These are phyloP conservation scores for Corymbia maculata DNA, from an alignment of 345 rosid genomes.

Conservation along the genomic window DNA sequence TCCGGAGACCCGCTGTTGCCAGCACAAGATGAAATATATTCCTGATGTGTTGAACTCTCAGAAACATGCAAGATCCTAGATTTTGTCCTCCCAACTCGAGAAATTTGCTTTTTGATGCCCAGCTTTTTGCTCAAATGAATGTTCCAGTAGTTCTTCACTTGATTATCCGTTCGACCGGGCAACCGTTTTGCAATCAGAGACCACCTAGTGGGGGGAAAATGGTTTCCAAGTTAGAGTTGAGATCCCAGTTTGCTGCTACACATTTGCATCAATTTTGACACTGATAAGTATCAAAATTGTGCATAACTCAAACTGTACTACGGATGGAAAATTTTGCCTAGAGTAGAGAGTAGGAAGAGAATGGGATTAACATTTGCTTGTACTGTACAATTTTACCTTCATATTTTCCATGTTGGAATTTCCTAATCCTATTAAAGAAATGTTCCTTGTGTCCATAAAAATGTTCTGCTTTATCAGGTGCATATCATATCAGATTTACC, in stretches of 20 bases:
- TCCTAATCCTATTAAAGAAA: neutral
- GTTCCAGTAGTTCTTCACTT: slow-evolving; percentile 12
- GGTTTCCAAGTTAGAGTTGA: neutral
- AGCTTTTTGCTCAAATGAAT: slow-evolving; percentile 1
- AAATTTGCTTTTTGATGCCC: slow-evolving; percentile 16
- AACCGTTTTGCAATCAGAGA: slow-evolving; percentile 62
- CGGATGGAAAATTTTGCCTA: neutral
- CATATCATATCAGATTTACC: neutral
- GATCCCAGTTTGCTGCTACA: neutral
- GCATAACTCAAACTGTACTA: neutral
- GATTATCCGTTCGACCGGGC: slow-evolving; percentile 69
- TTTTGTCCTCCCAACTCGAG: neutral
- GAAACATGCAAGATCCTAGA: neutral
- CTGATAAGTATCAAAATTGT: slow-evolving; percentile 30
- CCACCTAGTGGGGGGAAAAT: slow-evolving; percentile 26
- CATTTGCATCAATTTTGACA: slow-evolving; percentile 29
- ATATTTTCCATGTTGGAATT: neutral
- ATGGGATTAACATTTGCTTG: neutral
- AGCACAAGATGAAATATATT: neutral
- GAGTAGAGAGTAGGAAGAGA: neutral
- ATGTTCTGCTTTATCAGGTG: neutral
- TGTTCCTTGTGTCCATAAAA: neutral
- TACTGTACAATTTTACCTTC: neutral
- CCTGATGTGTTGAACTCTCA: neutral
- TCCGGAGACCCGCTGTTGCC: neutral